Evolutionary conservation across 176 grass and related monocot genomes (phyloP), one percentile per base, ranked within the genome.

Genomic region (Ananas comosus): DNA sequence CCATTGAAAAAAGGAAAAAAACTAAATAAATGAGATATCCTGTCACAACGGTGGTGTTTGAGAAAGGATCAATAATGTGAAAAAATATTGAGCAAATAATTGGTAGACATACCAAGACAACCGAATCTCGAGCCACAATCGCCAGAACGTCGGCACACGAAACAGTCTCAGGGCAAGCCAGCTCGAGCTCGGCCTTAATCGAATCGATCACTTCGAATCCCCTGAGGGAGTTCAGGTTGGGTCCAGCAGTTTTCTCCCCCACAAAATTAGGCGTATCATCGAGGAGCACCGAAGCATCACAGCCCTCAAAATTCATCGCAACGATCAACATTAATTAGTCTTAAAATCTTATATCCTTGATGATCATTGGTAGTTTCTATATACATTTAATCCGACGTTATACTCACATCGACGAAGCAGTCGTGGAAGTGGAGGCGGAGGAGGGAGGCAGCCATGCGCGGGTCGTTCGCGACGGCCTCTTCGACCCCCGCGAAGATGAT

Each of bases 131-230:
- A 66, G 91, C 91, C 2, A 80, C 85, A 63, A 96, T 84, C 72
- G 91, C 91, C 4, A 96, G 87, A 78, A 96, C 13, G 71, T 96
- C 91, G 19, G 87, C 85, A 24, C 91, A 96, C 47, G 91, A 96
- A 70, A 96, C 82, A 0, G 82, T 91, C 71, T 82, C 77, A 0
- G 88, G 88, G 79, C 91, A 96, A 13, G 72, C 85, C 33, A 42
- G 69, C 71, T 96, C 91, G 1, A 96, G 85, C 76, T 91, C 78
- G 2, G 59, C 50, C 82, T 96, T 96, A 75, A 96, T 96, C 27
- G 71, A 78, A 6, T 96, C 91, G 14, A 96, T 71, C 21, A 96
- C 85, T 25, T 96, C 88, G 68, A 91, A 96, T 0, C 91, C 91
- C 66, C 88, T 81, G 13, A 96, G 64, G 4, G 91, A 96, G 72